A percentile compares a stretch with the other conserved stretches of the same genome.
Conservation (phyloP, 2,329 filamentous ascomycete species). For the Claviceps quebecensis region DNA sequence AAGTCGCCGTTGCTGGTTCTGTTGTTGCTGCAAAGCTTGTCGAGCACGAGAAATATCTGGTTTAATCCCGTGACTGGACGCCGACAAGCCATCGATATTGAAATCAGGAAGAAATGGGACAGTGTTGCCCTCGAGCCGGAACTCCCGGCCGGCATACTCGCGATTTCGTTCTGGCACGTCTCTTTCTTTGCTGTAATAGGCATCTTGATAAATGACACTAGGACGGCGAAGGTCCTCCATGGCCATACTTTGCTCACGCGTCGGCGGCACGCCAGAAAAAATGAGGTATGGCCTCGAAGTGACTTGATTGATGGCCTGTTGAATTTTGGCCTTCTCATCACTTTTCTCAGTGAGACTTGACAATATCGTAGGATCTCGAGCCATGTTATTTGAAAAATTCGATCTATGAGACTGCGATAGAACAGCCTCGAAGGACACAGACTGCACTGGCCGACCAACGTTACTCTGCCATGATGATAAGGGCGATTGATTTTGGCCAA, state of each 20-base stretch:
- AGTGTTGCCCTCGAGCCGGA: slow-evolving; percentile 60
- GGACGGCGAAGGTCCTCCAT: slow-evolving; percentile 29
- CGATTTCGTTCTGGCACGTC: slow-evolving; percentile 66
- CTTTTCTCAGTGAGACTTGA: slow-evolving; percentile 1
- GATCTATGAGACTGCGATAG: background rate
- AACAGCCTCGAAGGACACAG: background rate
- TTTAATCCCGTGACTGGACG: slow-evolving; percentile 41
- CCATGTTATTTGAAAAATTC: background rate
- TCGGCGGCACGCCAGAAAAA: slow-evolving; percentile 16
- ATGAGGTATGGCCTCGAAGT: slow-evolving; percentile 8
- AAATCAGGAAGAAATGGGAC: slow-evolving; percentile 72
- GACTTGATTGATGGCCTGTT: slow-evolving; percentile 1
- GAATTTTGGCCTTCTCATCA: slow-evolving; percentile 1
- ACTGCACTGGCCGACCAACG: slow-evolving; percentile 10
- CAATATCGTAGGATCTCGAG: background rate
- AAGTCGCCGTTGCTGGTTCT: slow-evolving; percentile 30
- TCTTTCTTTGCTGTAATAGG: slow-evolving; percentile 69
- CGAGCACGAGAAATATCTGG: slow-evolving; percentile 33
- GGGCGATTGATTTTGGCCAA: background rate
- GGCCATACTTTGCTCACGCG: slow-evolving; percentile 8
- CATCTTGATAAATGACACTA: slow-evolving; percentile 65
- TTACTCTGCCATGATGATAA: slow-evolving; percentile 30
- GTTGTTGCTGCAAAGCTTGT: slow-evolving; percentile 32
- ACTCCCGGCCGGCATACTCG: slow-evolving; percentile 82
- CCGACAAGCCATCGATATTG: slow-evolving; percentile 43